Conservation (phyloP, 768 basidiomycete genomes). For the Macrolepiota fuliginosa region DNA sequence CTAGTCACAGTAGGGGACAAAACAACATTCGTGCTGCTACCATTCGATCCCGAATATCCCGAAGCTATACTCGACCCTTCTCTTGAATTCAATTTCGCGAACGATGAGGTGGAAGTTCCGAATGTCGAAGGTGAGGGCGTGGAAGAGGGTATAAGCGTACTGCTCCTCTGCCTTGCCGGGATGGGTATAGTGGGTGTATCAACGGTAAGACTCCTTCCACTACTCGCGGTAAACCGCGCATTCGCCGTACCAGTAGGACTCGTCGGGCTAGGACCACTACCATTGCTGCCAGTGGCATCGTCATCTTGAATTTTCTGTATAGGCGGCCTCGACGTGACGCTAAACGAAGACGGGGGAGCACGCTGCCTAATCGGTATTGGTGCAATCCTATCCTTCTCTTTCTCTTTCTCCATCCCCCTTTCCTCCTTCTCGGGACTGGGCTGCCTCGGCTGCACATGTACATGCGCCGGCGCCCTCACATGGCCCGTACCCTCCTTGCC, state of each 20-base stretch:
- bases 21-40: not conserved
- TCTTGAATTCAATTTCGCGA: slow-evolving; percentile 10
- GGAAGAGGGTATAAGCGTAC: slow-evolving; percentile 33
- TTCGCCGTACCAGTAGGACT: slow-evolving; percentile 6
- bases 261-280: too few species aligned
- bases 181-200: slow-evolving; percentile 8
- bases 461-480: not conserved
- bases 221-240: slow-evolving; percentile 1
- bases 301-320: slow-evolving; percentile 26
- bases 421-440: slow-evolving; percentile 5
- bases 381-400: slow-evolving; percentile 30
- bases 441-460: slow-evolving; percentile 13
- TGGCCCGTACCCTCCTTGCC: slow-evolving; percentile 12
- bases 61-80: slow-evolving; percentile 11
- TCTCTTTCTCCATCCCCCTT: not conserved
- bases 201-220: slow-evolving; percentile 8
- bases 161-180: slow-evolving; percentile 34
- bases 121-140: slow-evolving; percentile 21
- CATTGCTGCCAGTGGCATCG: not conserved
- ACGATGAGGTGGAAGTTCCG: slow-evolving; percentile 17
- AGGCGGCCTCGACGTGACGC: slow-evolving; percentile 58
- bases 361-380: slow-evolving; percentile 62
- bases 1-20: not conserved
- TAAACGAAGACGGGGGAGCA: slow-evolving; percentile 54
- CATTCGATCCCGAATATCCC: not conserved